phyloP scores from a whole-genome alignment of 495 filamentous ascomycete species.

The Pyrenopolyporus hunteri region DNA sequence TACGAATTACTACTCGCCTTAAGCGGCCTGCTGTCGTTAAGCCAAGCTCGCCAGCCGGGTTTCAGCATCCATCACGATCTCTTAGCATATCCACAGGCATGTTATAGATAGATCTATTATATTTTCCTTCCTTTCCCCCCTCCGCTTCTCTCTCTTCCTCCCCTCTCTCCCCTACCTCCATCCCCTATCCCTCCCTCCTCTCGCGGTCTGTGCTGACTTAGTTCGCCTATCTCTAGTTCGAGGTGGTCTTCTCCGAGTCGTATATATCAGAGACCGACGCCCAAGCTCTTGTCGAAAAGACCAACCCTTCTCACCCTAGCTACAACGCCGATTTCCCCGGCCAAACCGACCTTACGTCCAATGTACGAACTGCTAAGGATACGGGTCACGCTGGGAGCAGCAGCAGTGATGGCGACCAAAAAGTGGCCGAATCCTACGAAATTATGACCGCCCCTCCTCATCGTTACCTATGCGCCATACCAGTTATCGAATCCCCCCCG shows the following conservation, averaged over 20 bases:
- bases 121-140: too few species aligned
- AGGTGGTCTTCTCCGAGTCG: conserved; percentile 77
- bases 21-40: conserved; percentile 47
- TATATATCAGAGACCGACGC: conserved; percentile 77
- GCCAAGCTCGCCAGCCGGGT: conserved; percentile 50
- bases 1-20: conserved; percentile 48
- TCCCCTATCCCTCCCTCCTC: not conserved
- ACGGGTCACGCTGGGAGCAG: conserved; percentile 8
- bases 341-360: conserved; percentile 46
- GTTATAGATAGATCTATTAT: too few species aligned
- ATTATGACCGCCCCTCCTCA: conserved; percentile 71
- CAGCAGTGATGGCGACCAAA: conserved; percentile 20
- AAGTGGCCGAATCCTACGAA: conserved; percentile 66
- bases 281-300: conserved; percentile 57
- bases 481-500: conserved; percentile 64
- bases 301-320: conserved; percentile 36
- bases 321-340: conserved; percentile 42
- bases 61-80: conserved; percentile 85
- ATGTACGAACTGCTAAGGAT: conserved; percentile 41
- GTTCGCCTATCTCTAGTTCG: conserved; percentile 62
- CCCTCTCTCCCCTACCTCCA: too few species aligned
- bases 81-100: conserved; percentile 88
- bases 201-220: not conserved
- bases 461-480: conserved; percentile 85
- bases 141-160: too few species aligned